These are phyloP conservation scores for Pezicula carpinea DNA, from an alignment of 2,329 filamentous ascomycete genomes.

Conservation along the genomic window DNA sequence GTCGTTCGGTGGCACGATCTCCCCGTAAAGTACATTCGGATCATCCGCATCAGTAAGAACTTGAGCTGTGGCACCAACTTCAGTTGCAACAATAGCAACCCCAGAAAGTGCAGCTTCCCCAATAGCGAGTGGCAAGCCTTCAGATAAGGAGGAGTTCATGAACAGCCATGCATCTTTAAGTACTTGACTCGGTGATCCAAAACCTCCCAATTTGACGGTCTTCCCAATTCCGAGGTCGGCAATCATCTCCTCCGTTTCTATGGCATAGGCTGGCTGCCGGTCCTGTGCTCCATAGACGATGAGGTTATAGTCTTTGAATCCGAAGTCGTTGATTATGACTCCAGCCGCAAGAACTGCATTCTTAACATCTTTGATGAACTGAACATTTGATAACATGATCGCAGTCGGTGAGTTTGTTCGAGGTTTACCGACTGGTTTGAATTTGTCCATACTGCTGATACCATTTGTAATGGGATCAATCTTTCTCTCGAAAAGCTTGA, in stretches of 20 bases:
- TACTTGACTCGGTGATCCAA: conserved; percentile 50
- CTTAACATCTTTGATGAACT: conserved; percentile 48
- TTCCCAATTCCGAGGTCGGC: conserved; percentile 47
- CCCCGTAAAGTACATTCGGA: conserved; percentile 41
- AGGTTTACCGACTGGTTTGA: conserved; percentile 47
- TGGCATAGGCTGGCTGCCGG: conserved; percentile 49
- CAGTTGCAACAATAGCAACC: conserved; percentile 47
- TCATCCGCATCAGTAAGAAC: conserved; percentile 41
- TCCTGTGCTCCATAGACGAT: conserved; percentile 52
- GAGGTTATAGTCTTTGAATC: conserved; percentile 49
- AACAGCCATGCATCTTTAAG: conserved; percentile 54
- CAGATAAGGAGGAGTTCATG: conserved; percentile 49
- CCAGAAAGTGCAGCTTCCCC: conserved; percentile 47
- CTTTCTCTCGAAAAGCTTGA: conserved; percentile 49
- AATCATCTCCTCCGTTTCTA: conserved; percentile 52
- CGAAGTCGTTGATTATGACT: conserved; percentile 52
- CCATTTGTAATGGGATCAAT: conserved; percentile 52
- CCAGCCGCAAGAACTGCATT: conserved; percentile 49
- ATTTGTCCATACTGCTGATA: conserved; percentile 51
- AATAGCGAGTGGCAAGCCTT: conserved; percentile 46
- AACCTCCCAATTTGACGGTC: conserved; percentile 48
- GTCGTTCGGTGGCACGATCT: conserved; percentile 58
- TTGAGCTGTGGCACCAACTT: conserved; percentile 46
- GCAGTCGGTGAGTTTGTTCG: conserved; percentile 47
- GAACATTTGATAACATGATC: conserved; percentile 49